These are phyloP conservation scores for Cucumis cinereus DNA, from an alignment of 306 rosid genomes.

Conservation along the genomic window DNA sequence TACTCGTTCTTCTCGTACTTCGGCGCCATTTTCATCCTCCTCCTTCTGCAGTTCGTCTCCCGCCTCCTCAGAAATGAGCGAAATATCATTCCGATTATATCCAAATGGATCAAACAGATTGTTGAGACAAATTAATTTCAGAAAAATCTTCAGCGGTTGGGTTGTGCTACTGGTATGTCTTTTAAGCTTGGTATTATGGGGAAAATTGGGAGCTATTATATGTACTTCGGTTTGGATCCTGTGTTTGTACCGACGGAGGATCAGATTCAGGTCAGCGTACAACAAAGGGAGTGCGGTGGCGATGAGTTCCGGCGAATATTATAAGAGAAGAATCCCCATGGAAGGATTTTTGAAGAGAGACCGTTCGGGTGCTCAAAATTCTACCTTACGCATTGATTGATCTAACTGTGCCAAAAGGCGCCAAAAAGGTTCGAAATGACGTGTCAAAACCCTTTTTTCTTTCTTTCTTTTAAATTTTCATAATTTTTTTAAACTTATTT, in stretches of 20 bases:
- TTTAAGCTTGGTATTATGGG: not conserved
- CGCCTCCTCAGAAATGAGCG: not conserved
- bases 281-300: not conserved
- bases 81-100: not conserved
- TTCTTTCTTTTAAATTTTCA: too few species aligned
- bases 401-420: not conserved
- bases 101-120: not conserved
- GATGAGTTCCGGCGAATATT: not conserved
- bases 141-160: not conserved
- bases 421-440: not conserved
- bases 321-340: not conserved
- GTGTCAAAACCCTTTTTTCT: not conserved
- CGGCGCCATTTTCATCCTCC: not conserved
- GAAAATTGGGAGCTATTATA: not conserved
- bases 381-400: not conserved
- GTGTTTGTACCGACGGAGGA: not conserved
- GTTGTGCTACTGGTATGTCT: not conserved
- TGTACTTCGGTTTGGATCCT: not conserved
- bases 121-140: not conserved
- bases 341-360: not conserved
- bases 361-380: not conserved
- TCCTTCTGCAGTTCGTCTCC: not conserved
- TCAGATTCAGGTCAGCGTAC: not conserved
- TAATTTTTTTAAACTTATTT: too few species aligned
- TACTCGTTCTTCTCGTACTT: not conserved